A percentile compares a stretch with the other conserved stretches of the same genome.
Conservation (phyloP, 2,329 filamentous ascomycete species). For the Lomentospora prolificans region DNA sequence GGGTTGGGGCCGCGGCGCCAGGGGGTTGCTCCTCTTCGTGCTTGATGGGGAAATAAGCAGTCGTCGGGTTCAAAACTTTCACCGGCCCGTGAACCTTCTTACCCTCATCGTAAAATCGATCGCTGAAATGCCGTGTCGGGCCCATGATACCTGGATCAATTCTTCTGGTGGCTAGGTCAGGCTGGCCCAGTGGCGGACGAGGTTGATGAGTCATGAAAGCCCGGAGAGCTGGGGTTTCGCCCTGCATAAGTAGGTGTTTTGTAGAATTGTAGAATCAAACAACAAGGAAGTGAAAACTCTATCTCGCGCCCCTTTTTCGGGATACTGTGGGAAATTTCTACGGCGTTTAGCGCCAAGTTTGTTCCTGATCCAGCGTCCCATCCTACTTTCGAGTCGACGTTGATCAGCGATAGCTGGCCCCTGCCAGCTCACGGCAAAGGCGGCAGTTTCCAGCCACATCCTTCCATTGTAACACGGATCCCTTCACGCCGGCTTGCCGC, state of each 20-base stretch:
- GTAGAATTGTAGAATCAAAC: no score
- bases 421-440: no score
- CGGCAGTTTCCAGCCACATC: no score
- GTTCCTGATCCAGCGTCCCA: no score
- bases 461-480: no score
- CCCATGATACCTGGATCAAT: not conserved
- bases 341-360: no score
- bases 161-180: not conserved
- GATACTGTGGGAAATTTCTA: no score
- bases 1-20: not conserved
- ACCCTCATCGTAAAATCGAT: constrained; percentile 7
- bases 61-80: constrained; percentile 17
- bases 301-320: no score
- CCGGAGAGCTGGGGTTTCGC: not conserved
- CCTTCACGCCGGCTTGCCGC: no score
- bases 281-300: no score
- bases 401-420: no score
- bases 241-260: not conserved
- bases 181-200: not conserved
- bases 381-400: no score
- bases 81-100: constrained; percentile 14
- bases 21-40: not conserved
- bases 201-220: not conserved
- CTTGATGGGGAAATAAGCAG: constrained; percentile 12
- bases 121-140: not conserved